Conservation (phyloP, 768 basidiomycete species). For the Mycena filopes region DNA sequence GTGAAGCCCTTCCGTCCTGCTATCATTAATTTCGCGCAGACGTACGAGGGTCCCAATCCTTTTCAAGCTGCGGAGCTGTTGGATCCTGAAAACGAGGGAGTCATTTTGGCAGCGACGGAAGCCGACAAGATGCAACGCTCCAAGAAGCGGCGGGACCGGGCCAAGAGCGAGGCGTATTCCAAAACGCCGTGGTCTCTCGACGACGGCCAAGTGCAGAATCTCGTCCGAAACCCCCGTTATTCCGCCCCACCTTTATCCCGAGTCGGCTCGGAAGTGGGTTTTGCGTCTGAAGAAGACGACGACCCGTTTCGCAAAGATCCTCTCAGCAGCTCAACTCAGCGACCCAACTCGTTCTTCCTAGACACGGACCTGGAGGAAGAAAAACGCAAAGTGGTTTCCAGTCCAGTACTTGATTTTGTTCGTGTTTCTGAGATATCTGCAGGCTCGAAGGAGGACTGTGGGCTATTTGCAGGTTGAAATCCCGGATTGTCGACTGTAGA, state of each 20-base stretch:
- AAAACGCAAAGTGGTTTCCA: slow-evolving; percentile 1
- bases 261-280: neutral
- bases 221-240: slow-evolving; percentile 19
- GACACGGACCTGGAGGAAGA: slow-evolving; percentile 18
- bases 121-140: neutral
- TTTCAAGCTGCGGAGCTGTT: slow-evolving; percentile 21
- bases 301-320: slow-evolving; percentile 30
- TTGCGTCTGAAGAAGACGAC: slow-evolving; percentile 9
- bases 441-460: slow-evolving; percentile 20
- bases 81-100: slow-evolving; percentile 28
- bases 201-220: neutral
- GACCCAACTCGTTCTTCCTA: slow-evolving; percentile 12
- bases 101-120: slow-evolving; percentile 5
- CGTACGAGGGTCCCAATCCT: slow-evolving; percentile 29
- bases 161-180: slow-evolving; percentile 27
- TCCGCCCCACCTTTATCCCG: slow-evolving; percentile 27
- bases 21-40: slow-evolving; percentile 6
- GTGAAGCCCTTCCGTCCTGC: neutral
- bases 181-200: slow-evolving; percentile 18
- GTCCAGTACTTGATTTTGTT: too few relatives aligned
- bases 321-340: neutral
- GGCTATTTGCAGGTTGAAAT: slow-evolving; percentile 20
- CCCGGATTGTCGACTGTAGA: neutral
- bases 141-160: slow-evolving; percentile 12
- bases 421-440: neutral